A percentile compares a stretch with the other conserved stretches of the same genome.
phyloP scores from a whole-genome alignment of 2,329 filamentous ascomycete species.

The Cercospora brassicicola region DNA sequence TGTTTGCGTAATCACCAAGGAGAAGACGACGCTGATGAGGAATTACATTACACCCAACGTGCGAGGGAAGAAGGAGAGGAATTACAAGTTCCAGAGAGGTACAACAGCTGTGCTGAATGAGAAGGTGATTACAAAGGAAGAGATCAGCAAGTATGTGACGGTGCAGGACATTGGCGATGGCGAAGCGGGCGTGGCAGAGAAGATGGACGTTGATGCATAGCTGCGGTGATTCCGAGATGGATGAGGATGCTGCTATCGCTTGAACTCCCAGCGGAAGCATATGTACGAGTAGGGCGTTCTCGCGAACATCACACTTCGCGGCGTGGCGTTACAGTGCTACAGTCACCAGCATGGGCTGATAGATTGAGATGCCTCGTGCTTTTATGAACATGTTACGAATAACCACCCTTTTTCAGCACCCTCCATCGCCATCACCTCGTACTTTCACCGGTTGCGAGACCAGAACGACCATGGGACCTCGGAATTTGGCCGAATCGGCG shows the following conservation, averaged over 20 bases:
- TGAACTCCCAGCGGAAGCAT: neutral
- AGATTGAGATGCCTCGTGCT: neutral
- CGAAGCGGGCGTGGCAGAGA: slow-evolving; percentile 62
- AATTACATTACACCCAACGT: slow-evolving; percentile 94
- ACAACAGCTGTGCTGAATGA: slow-evolving; percentile 96
- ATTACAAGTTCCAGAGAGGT: slow-evolving; percentile 84
- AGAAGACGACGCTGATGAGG: slow-evolving; percentile 90
- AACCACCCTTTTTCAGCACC: neutral
- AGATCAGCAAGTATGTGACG: slow-evolving; percentile 90
- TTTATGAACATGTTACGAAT: slow-evolving; percentile 1
- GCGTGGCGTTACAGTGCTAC: neutral
- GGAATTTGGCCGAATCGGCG: neutral
- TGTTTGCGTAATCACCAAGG: slow-evolving; percentile 88
- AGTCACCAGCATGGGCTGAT: slow-evolving; percentile 1
- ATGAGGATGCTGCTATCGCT: neutral
- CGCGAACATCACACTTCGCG: neutral
- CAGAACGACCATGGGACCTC: neutral
- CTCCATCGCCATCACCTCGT: neutral
- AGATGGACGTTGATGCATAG: slow-evolving; percentile 61
- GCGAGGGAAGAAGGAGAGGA: slow-evolving; percentile 85
- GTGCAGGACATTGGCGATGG: slow-evolving; percentile 75
- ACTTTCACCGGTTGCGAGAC: neutral
- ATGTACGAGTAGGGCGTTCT: neutral
- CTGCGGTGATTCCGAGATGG: neutral
- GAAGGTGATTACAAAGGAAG: slow-evolving; percentile 91